Conservation (phyloP, 768 basidiomycete species). For the Plicaturopsis crispa region DNA sequence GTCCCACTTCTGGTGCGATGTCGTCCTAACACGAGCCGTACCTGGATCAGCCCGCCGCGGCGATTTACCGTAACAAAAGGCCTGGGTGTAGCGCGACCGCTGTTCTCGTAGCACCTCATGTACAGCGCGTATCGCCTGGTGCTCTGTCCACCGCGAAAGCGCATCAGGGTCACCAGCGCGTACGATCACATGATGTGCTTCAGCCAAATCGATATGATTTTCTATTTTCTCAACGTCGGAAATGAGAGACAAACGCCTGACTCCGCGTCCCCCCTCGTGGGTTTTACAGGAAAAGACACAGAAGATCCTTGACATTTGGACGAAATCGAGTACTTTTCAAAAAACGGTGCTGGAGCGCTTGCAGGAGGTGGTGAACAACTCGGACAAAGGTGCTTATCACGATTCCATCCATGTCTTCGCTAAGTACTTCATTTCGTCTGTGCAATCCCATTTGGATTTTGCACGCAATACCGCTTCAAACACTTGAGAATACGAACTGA, state of each 20-base stretch:
- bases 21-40: neutral
- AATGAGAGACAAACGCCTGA: conserved; percentile 33
- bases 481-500: conserved; percentile 62
- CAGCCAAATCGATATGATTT: conserved; percentile 1
- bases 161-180: conserved; percentile 12
- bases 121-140: no score
- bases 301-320: conserved; percentile 98
- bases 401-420: conserved; percentile 57
- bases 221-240: conserved; percentile 18
- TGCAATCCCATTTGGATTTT: conserved; percentile 54
- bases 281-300: conserved; percentile 85
- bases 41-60: no score
- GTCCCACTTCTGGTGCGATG: neutral
- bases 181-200: conserved; percentile 21
- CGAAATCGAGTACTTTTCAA: conserved; percentile 86
- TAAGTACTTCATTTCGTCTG: conserved; percentile 66
- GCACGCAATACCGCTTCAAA: conserved; percentile 31
- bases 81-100: neutral
- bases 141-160: conserved; percentile 2
- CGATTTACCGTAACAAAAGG: no score
- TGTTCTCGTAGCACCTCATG: neutral
- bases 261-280: conserved; percentile 20
- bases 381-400: conserved; percentile 85
- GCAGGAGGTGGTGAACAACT: conserved; percentile 57
- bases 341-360: conserved; percentile 65